Evolutionary conservation across 2,329 filamentous ascomycete genomes (phyloP), one percentile per base, ranked within the genome.

Genomic region (Neonectria coccinea): DNA sequence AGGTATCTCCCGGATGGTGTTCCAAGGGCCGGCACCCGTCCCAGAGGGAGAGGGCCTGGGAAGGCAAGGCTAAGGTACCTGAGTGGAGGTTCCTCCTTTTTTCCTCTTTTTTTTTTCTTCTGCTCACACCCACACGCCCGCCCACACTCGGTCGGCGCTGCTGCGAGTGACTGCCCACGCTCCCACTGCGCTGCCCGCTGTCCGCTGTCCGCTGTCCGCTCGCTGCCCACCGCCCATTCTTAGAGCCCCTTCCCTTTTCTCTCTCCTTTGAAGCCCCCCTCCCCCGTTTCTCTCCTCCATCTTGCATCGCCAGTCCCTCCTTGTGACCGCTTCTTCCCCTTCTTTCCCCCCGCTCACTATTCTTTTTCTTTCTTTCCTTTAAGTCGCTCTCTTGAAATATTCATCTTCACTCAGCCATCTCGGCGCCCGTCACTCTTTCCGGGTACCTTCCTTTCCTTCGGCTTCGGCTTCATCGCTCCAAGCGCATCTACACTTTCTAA

Each of bases 341-440:
- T 77, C 73, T 76, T 76, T 70, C 74, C 36, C 75, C 68, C 69
- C 67, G 69, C 68, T 70, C 66, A 70, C 67, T 70, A 78, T 81
- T 80, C 75, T 75, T 82, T 79, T 79, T 78, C 79, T 81, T 80
- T 75, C 74, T 79, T 82, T 81, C 77, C 77, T 80, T 84, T 80
- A 77, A 84, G 83, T 85, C 84, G 79, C 79, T 85, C 83, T 78
- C 83, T 85, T 84, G 78, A 76, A 76, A 62, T 55, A 65, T 69
- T 72, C 62, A 71, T 62, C 64, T 70, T 74, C 56, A 62, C 59
- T 78, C 74, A 72, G 78, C 78, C 77, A 73, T 77, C 73, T 76
- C 74, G 79, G 79, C 77, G 75, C 80, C 82, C 83, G 82, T 82
- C 83, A 85, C 81, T 85, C 83, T 75, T 84, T 85, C 77, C 82